Percentiles rank a stretch among this genome's conserved stretches.
Conservation (phyloP, 306 rosid genomes). For the Pterocarpus macrocarpus region DNA sequence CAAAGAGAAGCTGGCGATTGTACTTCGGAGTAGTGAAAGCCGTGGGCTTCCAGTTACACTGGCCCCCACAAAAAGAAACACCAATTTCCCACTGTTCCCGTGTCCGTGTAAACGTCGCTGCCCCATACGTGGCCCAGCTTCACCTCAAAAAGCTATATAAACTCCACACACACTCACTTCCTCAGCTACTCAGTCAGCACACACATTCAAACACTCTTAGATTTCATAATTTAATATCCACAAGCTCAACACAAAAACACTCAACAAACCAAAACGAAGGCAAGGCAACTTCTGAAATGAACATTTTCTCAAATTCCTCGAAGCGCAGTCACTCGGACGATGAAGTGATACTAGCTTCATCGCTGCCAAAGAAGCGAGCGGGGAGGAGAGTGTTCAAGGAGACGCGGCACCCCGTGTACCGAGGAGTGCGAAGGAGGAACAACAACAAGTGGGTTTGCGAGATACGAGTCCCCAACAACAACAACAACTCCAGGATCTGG, state of each 20-base stretch:
- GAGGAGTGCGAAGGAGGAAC: slow-evolving; percentile 78
- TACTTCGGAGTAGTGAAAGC: not conserved
- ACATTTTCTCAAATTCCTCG: not conserved
- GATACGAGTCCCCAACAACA: slow-evolving; percentile 69
- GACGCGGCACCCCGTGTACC: slow-evolving; percentile 82
- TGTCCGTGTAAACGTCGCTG: slow-evolving; percentile 37
- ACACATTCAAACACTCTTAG: not conserved
- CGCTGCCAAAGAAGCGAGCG: slow-evolving; percentile 71
- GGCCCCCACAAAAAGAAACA: not conserved
- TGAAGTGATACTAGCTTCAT: slow-evolving; percentile 65
- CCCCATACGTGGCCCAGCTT: not conserved
- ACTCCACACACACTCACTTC: not conserved
- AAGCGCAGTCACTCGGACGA: slow-evolving; percentile 51
- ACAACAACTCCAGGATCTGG: slow-evolving; percentile 72
- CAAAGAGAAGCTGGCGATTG: no score
- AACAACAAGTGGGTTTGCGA: slow-evolving; percentile 93
- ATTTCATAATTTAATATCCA: not conserved
- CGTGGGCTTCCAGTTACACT: not conserved
- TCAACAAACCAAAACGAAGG: not conserved
- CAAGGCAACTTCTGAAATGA: slow-evolving; percentile 18
- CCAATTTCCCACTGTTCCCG: not conserved
- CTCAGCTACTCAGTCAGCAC: not conserved
- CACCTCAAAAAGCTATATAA: slow-evolving; percentile 27
- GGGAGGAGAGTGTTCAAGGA: slow-evolving; percentile 77
- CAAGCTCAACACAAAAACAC: not conserved